These are phyloP conservation scores for Paracamarosporium sp. DNA, from an alignment of 2,329 filamentous ascomycete species.

Conservation along the genomic window DNA sequence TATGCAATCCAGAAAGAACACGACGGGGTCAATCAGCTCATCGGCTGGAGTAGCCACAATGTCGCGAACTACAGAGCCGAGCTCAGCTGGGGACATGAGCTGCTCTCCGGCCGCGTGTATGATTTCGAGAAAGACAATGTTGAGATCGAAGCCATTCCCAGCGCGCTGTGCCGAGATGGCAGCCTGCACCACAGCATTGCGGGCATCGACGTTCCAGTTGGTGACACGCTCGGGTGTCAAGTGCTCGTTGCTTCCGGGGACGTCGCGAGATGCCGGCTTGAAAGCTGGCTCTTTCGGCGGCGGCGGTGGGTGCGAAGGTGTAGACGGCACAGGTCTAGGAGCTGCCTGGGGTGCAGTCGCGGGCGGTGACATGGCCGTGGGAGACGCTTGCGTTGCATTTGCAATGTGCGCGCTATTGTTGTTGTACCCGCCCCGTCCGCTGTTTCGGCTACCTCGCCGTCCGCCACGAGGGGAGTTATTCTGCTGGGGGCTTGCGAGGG, in stretches of 20 bases:
- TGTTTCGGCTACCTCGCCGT: constrained; percentile 35
- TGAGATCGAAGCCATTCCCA: constrained; percentile 72
- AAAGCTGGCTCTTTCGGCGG: constrained; percentile 46
- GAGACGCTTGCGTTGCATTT: constrained; percentile 33
- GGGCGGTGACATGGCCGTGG: constrained; percentile 41
- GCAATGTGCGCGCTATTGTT: constrained; percentile 41
- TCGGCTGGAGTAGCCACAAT: constrained; percentile 65
- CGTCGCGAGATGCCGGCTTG: constrained; percentile 18
- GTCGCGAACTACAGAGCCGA: constrained; percentile 75
- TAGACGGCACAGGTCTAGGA: constrained; percentile 23
- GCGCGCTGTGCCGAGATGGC: constrained; percentile 70
- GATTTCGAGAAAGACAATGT: constrained; percentile 83
- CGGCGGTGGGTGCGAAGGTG: constrained; percentile 22
- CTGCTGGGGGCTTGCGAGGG: constrained; percentile 58
- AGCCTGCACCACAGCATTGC: constrained; percentile 69
- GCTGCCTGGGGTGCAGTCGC: constrained; percentile 24
- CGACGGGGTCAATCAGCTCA: constrained; percentile 55
- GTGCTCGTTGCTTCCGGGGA: constrained; percentile 73
- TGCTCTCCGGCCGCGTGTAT: constrained; percentile 76
- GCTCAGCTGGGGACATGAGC: constrained; percentile 70
- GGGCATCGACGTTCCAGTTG: constrained; percentile 72
- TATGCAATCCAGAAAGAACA: constrained; percentile 82
- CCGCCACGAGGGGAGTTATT: constrained; percentile 37
- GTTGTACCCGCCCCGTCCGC: constrained; percentile 36
- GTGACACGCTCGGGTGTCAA: constrained; percentile 73